phyloP scores from a whole-genome alignment of 495 filamentous ascomycete genomes.

The Apodospora peruviana region DNA sequence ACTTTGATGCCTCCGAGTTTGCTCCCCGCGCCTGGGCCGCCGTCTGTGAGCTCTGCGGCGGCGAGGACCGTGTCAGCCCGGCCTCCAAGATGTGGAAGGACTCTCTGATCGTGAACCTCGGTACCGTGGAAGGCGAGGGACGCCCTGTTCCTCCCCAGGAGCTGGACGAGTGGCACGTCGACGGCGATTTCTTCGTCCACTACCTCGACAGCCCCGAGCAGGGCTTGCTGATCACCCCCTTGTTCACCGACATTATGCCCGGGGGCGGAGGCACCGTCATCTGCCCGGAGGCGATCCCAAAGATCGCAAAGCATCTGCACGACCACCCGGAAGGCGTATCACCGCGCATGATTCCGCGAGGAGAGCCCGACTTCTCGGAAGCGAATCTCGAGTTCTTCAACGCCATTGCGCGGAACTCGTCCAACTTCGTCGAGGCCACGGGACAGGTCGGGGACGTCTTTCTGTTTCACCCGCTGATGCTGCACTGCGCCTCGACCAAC shows the following conservation, averaged over 20 bases:
- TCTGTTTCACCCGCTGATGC: conserved; percentile 68
- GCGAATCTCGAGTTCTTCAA: conserved; percentile 50
- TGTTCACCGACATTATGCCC: conserved; percentile 60
- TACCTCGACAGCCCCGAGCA: conserved; percentile 72
- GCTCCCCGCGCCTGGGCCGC: conserved; percentile 65
- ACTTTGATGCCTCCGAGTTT: conserved; percentile 51
- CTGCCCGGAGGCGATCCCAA: conserved; percentile 52
- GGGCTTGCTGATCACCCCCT: conserved; percentile 61
- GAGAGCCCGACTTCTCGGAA: conserved; percentile 33
- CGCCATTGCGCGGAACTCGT: conserved; percentile 35
- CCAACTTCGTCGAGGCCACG: conserved; percentile 60
- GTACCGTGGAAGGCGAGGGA: conserved; percentile 49
- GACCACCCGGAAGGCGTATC: conserved; percentile 64
- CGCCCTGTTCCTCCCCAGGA: conserved; percentile 43
- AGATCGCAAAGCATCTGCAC: conserved; percentile 54
- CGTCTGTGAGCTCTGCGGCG: conserved; percentile 66
- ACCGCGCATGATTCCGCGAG: conserved; percentile 58
- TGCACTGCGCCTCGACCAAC: conserved; percentile 61
- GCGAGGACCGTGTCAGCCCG: conserved; percentile 51
- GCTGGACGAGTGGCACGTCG: conserved; percentile 64
- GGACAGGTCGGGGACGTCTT: conserved; percentile 62
- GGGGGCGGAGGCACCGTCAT: conserved; percentile 65
- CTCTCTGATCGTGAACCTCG: conserved; percentile 68
- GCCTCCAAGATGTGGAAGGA: conserved; percentile 57
- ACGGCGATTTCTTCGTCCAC: conserved; percentile 73